Percentiles rank a stretch among this genome's conserved stretches.
Evolutionary conservation across 106 monocot genomes (phyloP).

Genomic region (Dioscorea zingiberensis): DNA sequence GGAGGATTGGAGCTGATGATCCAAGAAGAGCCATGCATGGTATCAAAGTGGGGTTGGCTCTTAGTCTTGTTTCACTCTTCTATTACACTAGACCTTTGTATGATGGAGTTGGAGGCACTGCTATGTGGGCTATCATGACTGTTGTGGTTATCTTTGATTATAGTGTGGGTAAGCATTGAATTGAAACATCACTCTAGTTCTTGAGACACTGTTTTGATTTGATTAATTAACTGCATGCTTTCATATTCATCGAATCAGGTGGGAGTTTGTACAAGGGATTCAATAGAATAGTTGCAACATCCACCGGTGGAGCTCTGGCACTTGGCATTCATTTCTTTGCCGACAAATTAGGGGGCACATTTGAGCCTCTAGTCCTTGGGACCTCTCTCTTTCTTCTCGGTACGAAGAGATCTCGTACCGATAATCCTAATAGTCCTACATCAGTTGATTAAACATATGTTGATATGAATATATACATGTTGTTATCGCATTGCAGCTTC

Average conservation of each 20-base stretch:
- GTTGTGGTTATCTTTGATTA: slow-evolving; percentile 56
- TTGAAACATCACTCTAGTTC: no score
- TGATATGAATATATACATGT: neutral
- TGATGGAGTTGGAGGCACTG: slow-evolving; percentile 42
- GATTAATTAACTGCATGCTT: no score
- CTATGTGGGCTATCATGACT: slow-evolving; percentile 74
- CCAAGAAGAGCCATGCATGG: slow-evolving; percentile 43
- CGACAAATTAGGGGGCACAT: slow-evolving; percentile 27
- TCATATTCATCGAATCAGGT: slow-evolving; percentile 14
- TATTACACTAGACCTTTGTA: slow-evolving; percentile 61
- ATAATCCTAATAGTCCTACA: neutral
- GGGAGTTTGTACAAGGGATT: slow-evolving; percentile 66
- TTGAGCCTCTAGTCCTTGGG: slow-evolving; percentile 42
- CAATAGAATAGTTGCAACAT: slow-evolving; percentile 45
- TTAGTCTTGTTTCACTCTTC: slow-evolving; percentile 47
- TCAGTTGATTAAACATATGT: neutral
- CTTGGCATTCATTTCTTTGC: slow-evolving; percentile 56
- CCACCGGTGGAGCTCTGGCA: slow-evolving; percentile 35
- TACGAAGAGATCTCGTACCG: slow-evolving; percentile 2
- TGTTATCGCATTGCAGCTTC: slow-evolving; percentile 21
- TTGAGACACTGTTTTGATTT: no score
- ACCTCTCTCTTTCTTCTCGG: slow-evolving; percentile 56
- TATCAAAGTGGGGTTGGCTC: slow-evolving; percentile 52
- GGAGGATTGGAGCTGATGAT: slow-evolving; percentile 34
- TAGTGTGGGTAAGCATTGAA: slow-evolving; percentile 35